Base-by-base conservation (phyloP, 805 yeast genomes). In the Saccharomycopsis javanensis region DNA sequence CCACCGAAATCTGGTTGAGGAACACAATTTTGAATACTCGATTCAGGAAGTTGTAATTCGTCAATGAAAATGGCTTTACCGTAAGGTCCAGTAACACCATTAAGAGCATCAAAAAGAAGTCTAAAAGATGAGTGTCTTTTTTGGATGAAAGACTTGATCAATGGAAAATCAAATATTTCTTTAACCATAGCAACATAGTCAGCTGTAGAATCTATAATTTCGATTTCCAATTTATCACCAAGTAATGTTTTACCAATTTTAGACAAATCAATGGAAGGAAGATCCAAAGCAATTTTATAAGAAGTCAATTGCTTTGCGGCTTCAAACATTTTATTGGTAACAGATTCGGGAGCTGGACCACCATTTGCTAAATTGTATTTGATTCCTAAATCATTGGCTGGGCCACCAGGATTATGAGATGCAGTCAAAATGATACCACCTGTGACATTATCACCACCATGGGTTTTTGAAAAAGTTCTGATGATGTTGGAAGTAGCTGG, bases 391-490 rank as follows among this genome's bases (percentile, higher is more conserved):
- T 92, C 99, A 62, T 87, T 83, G 28, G 78, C 73, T 58, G 96
- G 96, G 7, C 98, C 97, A 69, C 99, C 99, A 16, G 99, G 99
- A 72, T 92, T 92, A 72, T 92, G 99, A 25, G 96, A 86, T 1
- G 98, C 98, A 7, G 99, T 92, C 67, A 92, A 77, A 63, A 94
- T 88, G 72, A 92, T 92, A 61, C 98, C 98, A 61, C 98, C 99
- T 11, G 97, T 89, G 58, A 85, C 81, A 35, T 79, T 77, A 31
- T 69, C 73, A 20, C 48, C 48, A 10, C 48, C 48, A 31, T 68
- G 67, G 61, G 75, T 77, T 33, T 69, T 73, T 30, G 68, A 67
- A 62, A 76, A 76, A 60, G 82, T 80, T 71, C 99, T 81, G 65
- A 92, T 94, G 57, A 94, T 75, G 68, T 90, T 88, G n/a, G 96